Evolutionary conservation across 2,329 filamentous ascomycete genomes (phyloP).

Genomic region (Fusarium albosuccineum): DNA sequence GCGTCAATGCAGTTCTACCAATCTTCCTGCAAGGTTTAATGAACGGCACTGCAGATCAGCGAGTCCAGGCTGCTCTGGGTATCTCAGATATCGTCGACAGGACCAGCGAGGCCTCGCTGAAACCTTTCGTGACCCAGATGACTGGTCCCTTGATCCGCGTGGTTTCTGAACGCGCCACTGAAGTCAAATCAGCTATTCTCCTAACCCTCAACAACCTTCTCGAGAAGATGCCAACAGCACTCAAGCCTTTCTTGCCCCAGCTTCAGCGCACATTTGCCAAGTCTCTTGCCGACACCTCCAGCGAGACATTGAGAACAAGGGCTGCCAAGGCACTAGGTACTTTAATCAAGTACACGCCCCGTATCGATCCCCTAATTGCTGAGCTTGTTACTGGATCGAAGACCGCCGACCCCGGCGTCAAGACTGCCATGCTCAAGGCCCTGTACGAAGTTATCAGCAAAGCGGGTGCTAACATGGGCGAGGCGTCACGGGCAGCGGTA

Average conservation of each 20-base stretch:
- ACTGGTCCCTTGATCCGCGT: conserved; percentile 98
- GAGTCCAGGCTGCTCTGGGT: conserved; percentile 89
- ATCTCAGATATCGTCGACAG: conserved; percentile 97
- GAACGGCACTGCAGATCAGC: conserved; percentile 93
- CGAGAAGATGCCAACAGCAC: conserved; percentile 94
- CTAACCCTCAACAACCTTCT: conserved; percentile 94
- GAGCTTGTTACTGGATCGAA: conserved; percentile 97
- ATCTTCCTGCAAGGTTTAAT: conserved; percentile 98
- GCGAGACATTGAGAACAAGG: conserved; percentile 86
- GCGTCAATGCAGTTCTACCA: conserved; percentile 94
- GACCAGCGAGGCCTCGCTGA: conserved; percentile 86
- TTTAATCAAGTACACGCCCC: conserved; percentile 93
- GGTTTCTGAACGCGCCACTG: conserved; percentile 94
- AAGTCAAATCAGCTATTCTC: conserved; percentile 95
- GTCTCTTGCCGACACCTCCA: conserved; percentile 91
- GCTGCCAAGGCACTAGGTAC: conserved; percentile 96
- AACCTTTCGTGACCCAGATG: conserved; percentile 96
- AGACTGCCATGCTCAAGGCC: conserved; percentile 96
- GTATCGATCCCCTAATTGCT: conserved; percentile 91
- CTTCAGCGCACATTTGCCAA: conserved; percentile 97
- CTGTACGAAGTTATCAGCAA: conserved; percentile 97
- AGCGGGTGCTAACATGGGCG: conserved; percentile 94
- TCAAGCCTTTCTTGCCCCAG: conserved; percentile 97
- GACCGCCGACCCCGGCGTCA: conserved; percentile 86
- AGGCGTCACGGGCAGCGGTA: conserved; percentile 87